A percentile compares a stretch with the other conserved stretches of the same genome.
Conservation (phyloP, 108 stramenopile species). For the Skeletonema menzelii region DNA sequence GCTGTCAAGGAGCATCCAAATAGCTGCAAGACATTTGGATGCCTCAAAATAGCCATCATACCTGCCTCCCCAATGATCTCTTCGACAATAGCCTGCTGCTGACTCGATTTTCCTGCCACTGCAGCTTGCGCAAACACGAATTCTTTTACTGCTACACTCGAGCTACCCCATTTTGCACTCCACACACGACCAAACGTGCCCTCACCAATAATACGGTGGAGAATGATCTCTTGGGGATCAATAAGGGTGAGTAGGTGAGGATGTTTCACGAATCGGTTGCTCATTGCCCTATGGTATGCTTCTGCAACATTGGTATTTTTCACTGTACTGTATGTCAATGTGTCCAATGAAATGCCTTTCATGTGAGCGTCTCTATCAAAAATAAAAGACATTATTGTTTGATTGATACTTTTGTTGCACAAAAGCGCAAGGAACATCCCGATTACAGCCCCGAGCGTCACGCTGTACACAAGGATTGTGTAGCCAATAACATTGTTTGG, state of each 20-base stretch:
- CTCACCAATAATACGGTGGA: slow-evolving; percentile 96
- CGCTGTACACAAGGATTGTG: slow-evolving; percentile 78
- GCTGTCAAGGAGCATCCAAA: slow-evolving; percentile 96
- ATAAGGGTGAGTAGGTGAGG: slow-evolving; percentile 90
- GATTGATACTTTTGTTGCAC: slow-evolving; percentile 77
- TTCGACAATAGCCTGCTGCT: slow-evolving; percentile 95
- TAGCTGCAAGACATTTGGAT: slow-evolving; percentile 94
- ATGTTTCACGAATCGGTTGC: slow-evolving; percentile 86
- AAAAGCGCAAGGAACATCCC: slow-evolving; percentile 79
- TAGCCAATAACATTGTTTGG: slow-evolving; percentile 52
- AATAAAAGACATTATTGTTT: slow-evolving; percentile 57
- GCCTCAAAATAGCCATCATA: slow-evolving; percentile 96
- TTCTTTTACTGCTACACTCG: slow-evolving; percentile 97
- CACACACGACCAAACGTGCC: slow-evolving; percentile 97
- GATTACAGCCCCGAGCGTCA: slow-evolving; percentile 74
- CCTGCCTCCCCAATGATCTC: slow-evolving; percentile 99
- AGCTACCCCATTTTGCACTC: slow-evolving; percentile 94
- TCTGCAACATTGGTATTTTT: slow-evolving; percentile 76
- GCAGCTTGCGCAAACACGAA: slow-evolving; percentile 99
- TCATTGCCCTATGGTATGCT: slow-evolving; percentile 88
- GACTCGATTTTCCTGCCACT: slow-evolving; percentile 91
- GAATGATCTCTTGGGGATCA: slow-evolving; percentile 94
- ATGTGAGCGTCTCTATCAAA: slow-evolving; percentile 59
- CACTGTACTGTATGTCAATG: slow-evolving; percentile 75
- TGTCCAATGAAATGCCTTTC: slow-evolving; percentile 85